A percentile compares a stretch with the other conserved stretches of the same genome.
Conservation (phyloP, 495 filamentous ascomycete genomes). For the Tetracladium marchalianum region DNA sequence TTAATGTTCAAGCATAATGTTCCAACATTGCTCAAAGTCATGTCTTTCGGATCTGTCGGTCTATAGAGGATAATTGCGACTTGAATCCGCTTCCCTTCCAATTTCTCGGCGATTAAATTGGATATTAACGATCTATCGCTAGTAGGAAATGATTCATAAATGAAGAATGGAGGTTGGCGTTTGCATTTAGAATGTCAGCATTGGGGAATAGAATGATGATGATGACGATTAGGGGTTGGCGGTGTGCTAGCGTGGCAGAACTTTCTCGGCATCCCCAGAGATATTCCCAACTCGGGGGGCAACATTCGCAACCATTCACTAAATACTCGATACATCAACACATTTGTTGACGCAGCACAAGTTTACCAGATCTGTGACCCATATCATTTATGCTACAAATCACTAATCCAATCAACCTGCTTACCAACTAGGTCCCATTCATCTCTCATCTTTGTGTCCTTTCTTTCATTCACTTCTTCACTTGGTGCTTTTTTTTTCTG, state of each 20-base stretch:
- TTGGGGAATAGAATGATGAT: too few relatives aligned
- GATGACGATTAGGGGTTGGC: too few relatives aligned
- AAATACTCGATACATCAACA: too few relatives aligned
- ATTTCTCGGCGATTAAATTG: neutral
- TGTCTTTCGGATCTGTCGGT: conserved; percentile 7
- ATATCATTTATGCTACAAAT: neutral
- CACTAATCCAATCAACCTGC: neutral
- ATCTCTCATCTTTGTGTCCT: neutral
- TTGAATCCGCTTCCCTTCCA: too few relatives aligned
- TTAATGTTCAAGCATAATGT: conserved; percentile 27
- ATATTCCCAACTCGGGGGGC: too few relatives aligned
- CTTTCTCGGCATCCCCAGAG: too few relatives aligned
- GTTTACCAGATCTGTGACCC: too few relatives aligned
- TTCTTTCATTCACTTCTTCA: neutral
- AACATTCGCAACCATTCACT: too few relatives aligned
- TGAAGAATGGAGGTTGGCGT: neutral
- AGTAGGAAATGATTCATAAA: neutral
- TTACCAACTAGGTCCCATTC: neutral
- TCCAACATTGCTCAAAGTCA: conserved; percentile 30
- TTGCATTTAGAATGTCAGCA: neutral
- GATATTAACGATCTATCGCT: neutral
- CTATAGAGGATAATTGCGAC: neutral
- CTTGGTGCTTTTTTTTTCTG: neutral
- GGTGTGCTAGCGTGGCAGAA: too few relatives aligned
- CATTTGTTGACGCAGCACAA: too few relatives aligned